Conservation (phyloP, 768 basidiomycete species). For the Rossbeevera mucosa region DNA sequence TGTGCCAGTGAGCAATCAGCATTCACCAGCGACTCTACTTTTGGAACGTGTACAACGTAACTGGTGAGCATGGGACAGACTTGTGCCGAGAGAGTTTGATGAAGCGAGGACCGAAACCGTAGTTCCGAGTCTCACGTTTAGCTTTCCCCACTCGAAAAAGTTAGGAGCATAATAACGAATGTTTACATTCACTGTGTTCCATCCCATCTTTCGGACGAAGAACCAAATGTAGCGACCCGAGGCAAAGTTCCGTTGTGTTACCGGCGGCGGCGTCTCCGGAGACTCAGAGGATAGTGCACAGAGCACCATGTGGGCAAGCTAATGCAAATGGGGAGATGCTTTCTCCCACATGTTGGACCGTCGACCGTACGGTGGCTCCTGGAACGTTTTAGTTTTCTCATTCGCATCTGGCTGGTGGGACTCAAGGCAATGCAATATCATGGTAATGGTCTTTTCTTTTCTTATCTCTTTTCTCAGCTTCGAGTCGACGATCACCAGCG, state of each 20-base stretch:
- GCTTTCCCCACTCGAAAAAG: neutral
- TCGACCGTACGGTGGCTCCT: neutral
- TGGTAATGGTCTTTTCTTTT: neutral
- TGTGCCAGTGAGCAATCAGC: no score
- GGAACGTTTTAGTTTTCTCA: conserved; percentile 3
- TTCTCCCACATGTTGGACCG: neutral
- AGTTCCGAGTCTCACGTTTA: neutral
- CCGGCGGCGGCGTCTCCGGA: neutral
- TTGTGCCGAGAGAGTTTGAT: no score
- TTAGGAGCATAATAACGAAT: neutral
- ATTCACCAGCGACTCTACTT: neutral
- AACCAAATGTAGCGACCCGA: no score
- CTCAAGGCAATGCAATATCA: neutral
- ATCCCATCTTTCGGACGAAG: no score
- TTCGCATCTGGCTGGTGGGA: neutral
- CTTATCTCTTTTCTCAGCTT: conserved; percentile 13
- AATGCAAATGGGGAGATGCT: neutral
- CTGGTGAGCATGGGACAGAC: no score
- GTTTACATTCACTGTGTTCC: neutral
- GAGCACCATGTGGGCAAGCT: neutral
- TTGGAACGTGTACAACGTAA: neutral
- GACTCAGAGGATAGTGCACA: neutral
- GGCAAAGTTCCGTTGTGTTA: neutral
- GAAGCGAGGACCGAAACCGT: neutral
- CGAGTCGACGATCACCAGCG: neutral